Conservation (phyloP, 495 filamentous ascomycete genomes). For the Podospora australis region DNA sequence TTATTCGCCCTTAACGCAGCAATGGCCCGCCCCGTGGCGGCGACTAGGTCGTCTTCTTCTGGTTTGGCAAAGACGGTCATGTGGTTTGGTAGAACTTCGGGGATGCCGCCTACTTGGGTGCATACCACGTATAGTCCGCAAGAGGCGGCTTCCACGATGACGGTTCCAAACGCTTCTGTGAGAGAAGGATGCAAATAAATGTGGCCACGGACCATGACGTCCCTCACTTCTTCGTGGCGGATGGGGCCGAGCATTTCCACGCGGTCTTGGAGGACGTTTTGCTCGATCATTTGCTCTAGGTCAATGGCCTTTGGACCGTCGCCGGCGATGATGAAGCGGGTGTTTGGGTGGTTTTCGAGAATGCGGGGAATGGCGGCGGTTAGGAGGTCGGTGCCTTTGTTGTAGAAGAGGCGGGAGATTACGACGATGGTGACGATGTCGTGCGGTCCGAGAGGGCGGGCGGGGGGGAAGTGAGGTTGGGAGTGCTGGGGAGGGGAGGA, state of each 20-base stretch:
- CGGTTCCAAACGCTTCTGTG: constrained; percentile 95
- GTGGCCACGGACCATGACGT: constrained; percentile 97
- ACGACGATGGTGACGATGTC: constrained; percentile 94
- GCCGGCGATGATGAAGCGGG: constrained; percentile 94
- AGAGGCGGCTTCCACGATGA: constrained; percentile 92
- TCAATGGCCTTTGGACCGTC: constrained; percentile 96
- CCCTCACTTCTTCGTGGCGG: constrained; percentile 90
- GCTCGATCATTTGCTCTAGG: constrained; percentile 94
- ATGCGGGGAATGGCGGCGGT: constrained; percentile 93
- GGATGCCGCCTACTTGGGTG: constrained; percentile 92
- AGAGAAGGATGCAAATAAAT: constrained; percentile 93
- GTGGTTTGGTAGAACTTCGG: constrained; percentile 84
- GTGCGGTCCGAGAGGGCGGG: constrained; percentile 59
- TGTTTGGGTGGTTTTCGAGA: constrained; percentile 78
- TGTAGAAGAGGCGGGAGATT: constrained; percentile 95
- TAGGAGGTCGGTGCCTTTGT: constrained; percentile 93
- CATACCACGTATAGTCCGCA: constrained; percentile 96
- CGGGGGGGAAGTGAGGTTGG: constrained; percentile 24
- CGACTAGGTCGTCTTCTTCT: constrained; percentile 84
- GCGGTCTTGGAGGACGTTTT: constrained; percentile 88
- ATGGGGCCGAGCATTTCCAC: constrained; percentile 88
- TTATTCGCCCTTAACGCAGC: constrained; percentile 70
- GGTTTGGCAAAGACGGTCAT: constrained; percentile 94
- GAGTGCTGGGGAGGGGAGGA: too few relatives aligned
- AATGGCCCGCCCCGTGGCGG: constrained; percentile 77